Base-by-base conservation (phyloP, 352 stramenopile species). In the Blastocystis sp. region DNA sequence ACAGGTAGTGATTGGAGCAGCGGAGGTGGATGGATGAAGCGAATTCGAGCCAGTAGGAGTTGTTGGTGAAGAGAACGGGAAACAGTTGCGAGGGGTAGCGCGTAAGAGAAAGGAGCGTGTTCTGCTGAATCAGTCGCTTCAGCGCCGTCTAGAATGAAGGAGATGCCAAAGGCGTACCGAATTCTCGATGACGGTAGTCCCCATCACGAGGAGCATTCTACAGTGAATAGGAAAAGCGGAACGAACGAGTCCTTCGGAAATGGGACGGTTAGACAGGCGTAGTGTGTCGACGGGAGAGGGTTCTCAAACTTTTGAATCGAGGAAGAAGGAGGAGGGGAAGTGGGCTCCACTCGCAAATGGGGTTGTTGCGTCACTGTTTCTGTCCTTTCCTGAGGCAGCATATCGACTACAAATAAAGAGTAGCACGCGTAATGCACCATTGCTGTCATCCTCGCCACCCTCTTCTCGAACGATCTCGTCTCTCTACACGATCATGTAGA, bases 11-110 rank as follows among this genome's bases (percentile, higher is more conserved):
- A 24, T 74, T 74, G 12, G 63, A 50, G 35, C 63, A 74, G 9
- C 31, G 31, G 1, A 74, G 39, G 24, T 37, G 26, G 24, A 74
- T 31, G 12, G 31, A 50, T 26, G 63, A 74, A 24, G 63, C 63
- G 26, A 12, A 41, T 12, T 37, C 26, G 9, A 74, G 63, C 63
- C 63, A 74, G 1, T 26, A 50, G 37, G n/a, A 50, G 26, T 24
- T 74, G 63, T 74, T 74, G 1, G 63, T 45, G 31, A 74, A 74
- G 24, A 74, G 63, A 41, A 74, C 63, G 63, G 63, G 63, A 41
- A 51, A 74, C 4, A 74, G 26, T 41, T 24, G 13, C 29, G 63
- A 12, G 10, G 24, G n/a, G 10, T 50, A 37, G 19, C 13, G 24
- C 6, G n/a, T 9, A 9, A 74, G 63, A 31, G 37, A 50, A 4